Percentiles rank a stretch among this genome's conserved stretches.
phyloP scores from a whole-genome alignment of 2,329 filamentous ascomycete species.

The Hirsutella rhossiliensis region DNA sequence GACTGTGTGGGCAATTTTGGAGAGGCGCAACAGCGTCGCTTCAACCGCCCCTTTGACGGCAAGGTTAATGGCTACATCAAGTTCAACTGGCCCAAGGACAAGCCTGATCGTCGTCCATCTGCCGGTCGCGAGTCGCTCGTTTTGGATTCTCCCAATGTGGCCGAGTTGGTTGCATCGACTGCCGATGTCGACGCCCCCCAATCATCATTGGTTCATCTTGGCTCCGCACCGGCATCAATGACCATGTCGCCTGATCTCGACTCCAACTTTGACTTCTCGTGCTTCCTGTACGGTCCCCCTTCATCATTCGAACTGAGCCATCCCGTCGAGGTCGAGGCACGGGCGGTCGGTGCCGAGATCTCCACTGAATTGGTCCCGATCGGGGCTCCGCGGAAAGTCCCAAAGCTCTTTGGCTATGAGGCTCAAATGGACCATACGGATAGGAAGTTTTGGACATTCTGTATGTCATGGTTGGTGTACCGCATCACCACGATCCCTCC shows the following conservation, averaged over 20 bases:
- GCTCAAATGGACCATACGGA: conserved; percentile 22
- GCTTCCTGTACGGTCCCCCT: not conserved
- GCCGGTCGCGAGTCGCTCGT: not conserved
- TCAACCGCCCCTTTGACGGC: conserved; percentile 18
- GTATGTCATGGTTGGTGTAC: conserved; percentile 13
- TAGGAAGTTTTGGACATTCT: conserved; percentile 21
- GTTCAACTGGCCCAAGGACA: conserved; percentile 20
- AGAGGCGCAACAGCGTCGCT: conserved; percentile 10
- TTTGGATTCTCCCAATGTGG: not conserved
- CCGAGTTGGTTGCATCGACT: not conserved
- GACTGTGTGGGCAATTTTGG: conserved; percentile 18
- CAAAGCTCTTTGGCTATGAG: conserved; percentile 12
- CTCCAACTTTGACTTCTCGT: not conserved
- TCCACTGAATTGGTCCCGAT: conserved; percentile 2
- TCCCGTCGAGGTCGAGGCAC: not conserved
- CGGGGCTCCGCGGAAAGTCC: conserved; percentile 10
- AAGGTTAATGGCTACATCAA: conserved; percentile 26
- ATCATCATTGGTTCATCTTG: not conserved
- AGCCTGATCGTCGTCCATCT: not conserved
- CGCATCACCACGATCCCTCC: too few species aligned
- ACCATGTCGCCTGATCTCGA: not conserved
- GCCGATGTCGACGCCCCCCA: not conserved
- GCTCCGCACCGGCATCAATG: not conserved
- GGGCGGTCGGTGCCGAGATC: not conserved
- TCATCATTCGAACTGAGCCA: not conserved